A percentile compares a stretch with the other conserved stretches of the same genome.
Evolutionary conservation across 1,284 basidiomycete species (phyloP).

Genomic region (Dichomitus squalens): DNA sequence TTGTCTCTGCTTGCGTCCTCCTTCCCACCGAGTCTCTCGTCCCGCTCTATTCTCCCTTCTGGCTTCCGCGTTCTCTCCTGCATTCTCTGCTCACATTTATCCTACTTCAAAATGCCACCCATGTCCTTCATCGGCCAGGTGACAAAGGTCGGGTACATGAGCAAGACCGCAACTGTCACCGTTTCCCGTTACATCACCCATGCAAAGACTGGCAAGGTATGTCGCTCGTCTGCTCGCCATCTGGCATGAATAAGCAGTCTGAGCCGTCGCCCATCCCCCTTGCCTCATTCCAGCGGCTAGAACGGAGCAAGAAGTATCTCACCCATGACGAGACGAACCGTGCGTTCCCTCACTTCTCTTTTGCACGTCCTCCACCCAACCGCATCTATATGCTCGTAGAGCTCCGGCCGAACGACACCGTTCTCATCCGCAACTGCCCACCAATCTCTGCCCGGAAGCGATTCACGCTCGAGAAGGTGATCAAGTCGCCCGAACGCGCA

Average conservation of each 20-base stretch:
- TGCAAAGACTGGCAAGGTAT: constrained; percentile 72
- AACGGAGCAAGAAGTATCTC: constrained; percentile 73
- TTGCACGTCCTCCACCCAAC: background rate
- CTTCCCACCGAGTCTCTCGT: too few relatives aligned
- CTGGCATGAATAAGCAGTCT: background rate
- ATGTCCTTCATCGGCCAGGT: constrained; percentile 73
- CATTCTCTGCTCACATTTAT: too few relatives aligned
- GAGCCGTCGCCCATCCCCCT: background rate
- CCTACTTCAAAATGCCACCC: too few relatives aligned
- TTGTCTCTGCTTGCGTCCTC: too few relatives aligned
- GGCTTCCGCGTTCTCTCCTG: too few relatives aligned
- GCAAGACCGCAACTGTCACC: constrained; percentile 80
- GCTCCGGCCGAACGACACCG: constrained; percentile 66
- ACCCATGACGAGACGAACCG: constrained; percentile 73
- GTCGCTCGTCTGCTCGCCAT: too few relatives aligned
- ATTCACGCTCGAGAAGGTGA: constrained; percentile 66
- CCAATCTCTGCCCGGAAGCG: constrained; percentile 77
- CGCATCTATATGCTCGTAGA: constrained; percentile 44
- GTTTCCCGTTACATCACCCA: constrained; percentile 73
- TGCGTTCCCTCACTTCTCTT: constrained; percentile 34
- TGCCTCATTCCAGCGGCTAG: constrained; percentile 52
- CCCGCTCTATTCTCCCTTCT: too few relatives aligned
- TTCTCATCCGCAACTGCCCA: constrained; percentile 77
- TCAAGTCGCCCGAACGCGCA: constrained; percentile 67
- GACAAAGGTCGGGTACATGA: constrained; percentile 78